These are phyloP conservation scores for Hypoxylon fragiforme DNA, from an alignment of 495 filamentous ascomycete species.

Conservation along the genomic window DNA sequence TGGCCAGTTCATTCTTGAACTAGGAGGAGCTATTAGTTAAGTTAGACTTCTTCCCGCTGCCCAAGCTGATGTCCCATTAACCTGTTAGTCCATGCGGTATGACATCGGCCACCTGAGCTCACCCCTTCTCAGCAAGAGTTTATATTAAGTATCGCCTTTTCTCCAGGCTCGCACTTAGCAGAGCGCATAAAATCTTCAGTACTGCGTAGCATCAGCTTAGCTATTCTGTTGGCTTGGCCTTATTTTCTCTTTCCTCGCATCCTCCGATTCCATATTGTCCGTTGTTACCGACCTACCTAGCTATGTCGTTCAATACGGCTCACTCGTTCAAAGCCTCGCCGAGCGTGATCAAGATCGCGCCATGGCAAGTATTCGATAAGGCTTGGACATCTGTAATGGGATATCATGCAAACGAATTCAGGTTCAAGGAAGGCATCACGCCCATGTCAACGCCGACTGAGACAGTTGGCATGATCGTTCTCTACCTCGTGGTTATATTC, in stretches of 20 bases:
- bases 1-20: constrained; percentile 7
- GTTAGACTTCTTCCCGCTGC: constrained; percentile 2
- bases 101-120: constrained; percentile 12
- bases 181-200: neutral
- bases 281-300: too few species aligned
- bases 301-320: constrained; percentile 24
- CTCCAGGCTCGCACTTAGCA: constrained; percentile 6
- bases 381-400: constrained; percentile 71
- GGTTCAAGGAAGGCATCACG: constrained; percentile 63
- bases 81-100: constrained; percentile 18
- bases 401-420: constrained; percentile 69
- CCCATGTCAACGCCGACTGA: constrained; percentile 70
- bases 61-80: constrained; percentile 6
- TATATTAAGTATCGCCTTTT: constrained; percentile 25
- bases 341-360: constrained; percentile 66
- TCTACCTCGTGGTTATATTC: constrained; percentile 74
- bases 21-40: neutral
- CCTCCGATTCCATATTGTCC: neutral
- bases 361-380: constrained; percentile 93
- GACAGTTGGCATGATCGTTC: constrained; percentile 61
- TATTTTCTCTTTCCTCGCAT: neutral
- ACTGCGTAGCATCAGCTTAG: neutral
- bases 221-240: neutral
- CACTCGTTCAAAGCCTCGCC: constrained; percentile 11
- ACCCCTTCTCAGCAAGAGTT: constrained; percentile 1